A percentile compares a stretch with the other conserved stretches of the same genome.
Conservation (phyloP, 2,329 filamentous ascomycete species). For the Colletotrichum cereale region DNA sequence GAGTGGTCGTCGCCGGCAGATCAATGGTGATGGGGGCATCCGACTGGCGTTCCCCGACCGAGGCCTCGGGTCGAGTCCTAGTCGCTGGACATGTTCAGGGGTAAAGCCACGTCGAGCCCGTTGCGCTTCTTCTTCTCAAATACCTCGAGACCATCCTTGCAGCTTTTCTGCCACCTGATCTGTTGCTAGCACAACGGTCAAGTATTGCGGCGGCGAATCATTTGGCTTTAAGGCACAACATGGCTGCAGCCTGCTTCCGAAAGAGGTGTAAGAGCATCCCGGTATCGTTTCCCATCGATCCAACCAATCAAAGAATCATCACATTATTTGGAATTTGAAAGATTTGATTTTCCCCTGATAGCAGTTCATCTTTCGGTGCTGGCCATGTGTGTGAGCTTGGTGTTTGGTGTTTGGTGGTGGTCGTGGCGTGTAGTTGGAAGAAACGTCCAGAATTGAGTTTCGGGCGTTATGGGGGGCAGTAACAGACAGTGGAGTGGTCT, state of each 20-base stretch:
- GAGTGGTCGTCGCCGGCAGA: not conserved
- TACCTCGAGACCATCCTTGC: not conserved
- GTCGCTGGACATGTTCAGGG: not conserved
- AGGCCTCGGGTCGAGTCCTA: not conserved
- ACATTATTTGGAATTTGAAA: not conserved
- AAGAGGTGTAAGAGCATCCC: not conserved
- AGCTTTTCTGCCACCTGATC: not conserved
- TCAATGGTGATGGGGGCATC: not conserved
- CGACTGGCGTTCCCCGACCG: not conserved
- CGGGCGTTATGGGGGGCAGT: conserved; percentile 6
- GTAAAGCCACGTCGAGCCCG: conserved; percentile 3
- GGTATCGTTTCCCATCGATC: too few species aligned
- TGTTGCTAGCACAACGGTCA: not conserved
- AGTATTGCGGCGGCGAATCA: conserved; percentile 5
- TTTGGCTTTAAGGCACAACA: conserved; percentile 1
- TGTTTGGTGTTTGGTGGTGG: not conserved
- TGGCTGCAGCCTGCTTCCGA: conserved; percentile 1
- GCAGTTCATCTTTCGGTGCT: too few species aligned
- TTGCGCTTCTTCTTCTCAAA: not conserved
- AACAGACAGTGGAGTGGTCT: not conserved
- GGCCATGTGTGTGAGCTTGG: too few species aligned
- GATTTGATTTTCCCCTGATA: not conserved
- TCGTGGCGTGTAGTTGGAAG: conserved; percentile 33
- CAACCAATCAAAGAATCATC: not conserved
- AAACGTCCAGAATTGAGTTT: conserved; percentile 23